Conservation (phyloP, 176 grass and related monocot species). For the Cymbopogon citratus region DNA sequence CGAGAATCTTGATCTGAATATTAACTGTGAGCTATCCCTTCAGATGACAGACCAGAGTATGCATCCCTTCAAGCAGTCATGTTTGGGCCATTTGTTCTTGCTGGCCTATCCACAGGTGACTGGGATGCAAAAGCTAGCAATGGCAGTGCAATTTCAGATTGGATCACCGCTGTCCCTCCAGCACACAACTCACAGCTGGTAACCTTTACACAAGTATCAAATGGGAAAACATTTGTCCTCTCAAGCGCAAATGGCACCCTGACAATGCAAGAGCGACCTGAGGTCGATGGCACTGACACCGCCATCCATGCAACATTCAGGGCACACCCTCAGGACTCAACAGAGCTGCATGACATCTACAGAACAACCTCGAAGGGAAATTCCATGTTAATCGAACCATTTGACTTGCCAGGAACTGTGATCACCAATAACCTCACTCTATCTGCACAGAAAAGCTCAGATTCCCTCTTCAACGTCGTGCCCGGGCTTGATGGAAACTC, state of each 20-base stretch:
- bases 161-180: slow-evolving; percentile 50
- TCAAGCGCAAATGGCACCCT: slow-evolving; percentile 65
- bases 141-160: slow-evolving; percentile 51
- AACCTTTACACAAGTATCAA: slow-evolving; percentile 56
- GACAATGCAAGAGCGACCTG: slow-evolving; percentile 59
- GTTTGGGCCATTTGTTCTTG: slow-evolving; percentile 82
- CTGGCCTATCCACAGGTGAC: slow-evolving; percentile 58
- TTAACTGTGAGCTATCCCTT: slow-evolving; percentile 17
- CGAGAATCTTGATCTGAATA: neutral
- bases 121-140: slow-evolving; percentile 48
- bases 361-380: neutral
- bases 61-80: slow-evolving; percentile 72
- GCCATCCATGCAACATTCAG: slow-evolving; percentile 75
- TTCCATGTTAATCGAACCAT: slow-evolving; percentile 64
- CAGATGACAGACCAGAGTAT: slow-evolving; percentile 78
- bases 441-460: slow-evolving; percentile 29
- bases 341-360: neutral
- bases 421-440: slow-evolving; percentile 61
- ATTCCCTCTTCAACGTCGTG: slow-evolving; percentile 52
- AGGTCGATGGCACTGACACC: slow-evolving; percentile 38
- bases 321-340: slow-evolving; percentile 35
- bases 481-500: slow-evolving; percentile 44
- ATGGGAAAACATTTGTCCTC: slow-evolving; percentile 44
- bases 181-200: slow-evolving; percentile 60
- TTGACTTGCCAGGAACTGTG: slow-evolving; percentile 77